Evolutionary conservation across 305 asterid genomes (phyloP).

Genomic region (Fraxinus paxiana): DNA sequence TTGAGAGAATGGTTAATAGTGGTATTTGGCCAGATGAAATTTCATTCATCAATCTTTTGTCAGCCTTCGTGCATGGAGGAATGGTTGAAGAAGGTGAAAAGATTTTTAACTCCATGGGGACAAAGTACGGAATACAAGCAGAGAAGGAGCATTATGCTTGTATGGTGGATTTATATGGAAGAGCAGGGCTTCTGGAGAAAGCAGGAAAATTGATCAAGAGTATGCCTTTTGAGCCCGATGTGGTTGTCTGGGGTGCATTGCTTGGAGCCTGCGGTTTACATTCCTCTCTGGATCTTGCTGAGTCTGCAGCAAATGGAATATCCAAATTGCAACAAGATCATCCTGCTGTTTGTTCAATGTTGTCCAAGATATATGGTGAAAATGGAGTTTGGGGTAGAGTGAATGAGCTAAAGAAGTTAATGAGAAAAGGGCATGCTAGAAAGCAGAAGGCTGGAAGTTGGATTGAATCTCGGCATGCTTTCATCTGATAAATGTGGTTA

Average conservation of each 20-base stretch:
- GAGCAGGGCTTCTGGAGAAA: slow-evolving; percentile 67
- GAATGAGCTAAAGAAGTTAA: slow-evolving; percentile 44
- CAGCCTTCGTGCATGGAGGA: slow-evolving; percentile 81
- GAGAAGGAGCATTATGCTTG: slow-evolving; percentile 78
- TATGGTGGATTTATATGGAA: slow-evolving; percentile 79
- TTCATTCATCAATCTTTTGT: slow-evolving; percentile 61
- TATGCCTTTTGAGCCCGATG: slow-evolving; percentile 82
- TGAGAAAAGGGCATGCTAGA: slow-evolving; percentile 36
- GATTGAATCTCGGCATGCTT: slow-evolving; percentile 33
- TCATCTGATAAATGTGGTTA: neutral
- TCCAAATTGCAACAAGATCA: slow-evolving; percentile 49
- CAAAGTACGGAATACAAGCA: slow-evolving; percentile 38
- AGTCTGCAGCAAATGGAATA: slow-evolving; percentile 56
- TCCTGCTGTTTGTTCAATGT: slow-evolving; percentile 53
- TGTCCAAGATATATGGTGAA: slow-evolving; percentile 58
- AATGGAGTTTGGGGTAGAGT: slow-evolving; percentile 40
- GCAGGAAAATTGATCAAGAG: slow-evolving; percentile 49
- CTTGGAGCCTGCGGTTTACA: slow-evolving; percentile 68
- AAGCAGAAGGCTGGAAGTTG: slow-evolving; percentile 84
- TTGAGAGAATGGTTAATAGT: slow-evolving; percentile 45
- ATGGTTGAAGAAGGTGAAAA: slow-evolving; percentile 67
- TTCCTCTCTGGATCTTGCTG: slow-evolving; percentile 53
- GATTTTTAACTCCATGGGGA: slow-evolving; percentile 50
- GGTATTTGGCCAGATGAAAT: slow-evolving; percentile 57
- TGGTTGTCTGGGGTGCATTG: slow-evolving; percentile 75